Evolutionary conservation across 352 stramenopile genomes (phyloP), one percentile per base, ranked within the genome.

Genomic region (Thraustochytrium aureum): DNA sequence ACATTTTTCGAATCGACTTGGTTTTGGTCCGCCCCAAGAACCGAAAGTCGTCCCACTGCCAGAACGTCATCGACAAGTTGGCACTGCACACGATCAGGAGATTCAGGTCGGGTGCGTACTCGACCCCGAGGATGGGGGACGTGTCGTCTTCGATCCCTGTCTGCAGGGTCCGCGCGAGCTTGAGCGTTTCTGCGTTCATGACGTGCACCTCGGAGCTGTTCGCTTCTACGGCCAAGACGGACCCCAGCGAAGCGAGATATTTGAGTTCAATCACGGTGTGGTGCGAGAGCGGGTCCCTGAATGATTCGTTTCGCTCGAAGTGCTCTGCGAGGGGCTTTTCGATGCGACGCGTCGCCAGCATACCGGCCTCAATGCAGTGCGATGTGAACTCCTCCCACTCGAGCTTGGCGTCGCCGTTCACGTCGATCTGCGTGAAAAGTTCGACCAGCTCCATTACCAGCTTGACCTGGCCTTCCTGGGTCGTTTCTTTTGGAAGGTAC

Each of bases 361-460:
- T 86, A 20, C 89, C 90, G 1, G 91, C 59, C 43, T 87, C 87
- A 3, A 92, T 87, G 61, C 89, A 92, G 75, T 92, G 92, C 0
- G 88, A 90, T 45, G 89, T 92, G 74, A 94, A 93, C 79, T 94
- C 90, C 61, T 94, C 89, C 90, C 90, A 94, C 45, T 92, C 88
- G 26, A 94, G 88, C 2, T 85, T 33, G 0, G 83, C 84, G 73
- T 94, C 89, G 0, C 90, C 90, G 42, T 93, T 93, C 79, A 94
- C 91, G 43, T 94, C 90, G 75, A 86, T 75, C 33, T 83, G 72
- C 5, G 38, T 22, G 66, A 84, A 85, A 10, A 85, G 66, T n/a
- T 85, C 82, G 2, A 82, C 50, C 4, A 85, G 39, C 41, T 79
- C 69, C 50, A 79, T 79, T n/a, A 79, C 69, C 1, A 79, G 59